These are phyloP conservation scores for Podaxis mareebaensis DNA, from an alignment of 768 basidiomycete genomes.

Conservation along the genomic window DNA sequence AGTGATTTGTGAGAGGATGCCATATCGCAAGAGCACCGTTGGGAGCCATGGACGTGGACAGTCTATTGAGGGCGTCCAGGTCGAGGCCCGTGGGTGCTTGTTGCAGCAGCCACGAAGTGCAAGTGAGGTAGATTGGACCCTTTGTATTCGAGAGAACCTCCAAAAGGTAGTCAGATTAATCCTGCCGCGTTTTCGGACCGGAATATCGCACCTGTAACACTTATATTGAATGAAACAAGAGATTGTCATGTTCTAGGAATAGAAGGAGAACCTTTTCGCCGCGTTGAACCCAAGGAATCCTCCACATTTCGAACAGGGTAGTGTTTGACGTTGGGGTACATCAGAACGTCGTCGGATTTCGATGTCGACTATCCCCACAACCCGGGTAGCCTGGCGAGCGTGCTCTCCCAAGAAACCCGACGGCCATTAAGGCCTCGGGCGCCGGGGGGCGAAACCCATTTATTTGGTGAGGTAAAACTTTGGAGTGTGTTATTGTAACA, in stretches of 20 bases:
- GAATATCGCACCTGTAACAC: not conserved
- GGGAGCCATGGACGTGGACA: not conserved
- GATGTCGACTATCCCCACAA: not conserved
- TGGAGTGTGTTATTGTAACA: not conserved
- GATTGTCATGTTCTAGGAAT: not conserved
- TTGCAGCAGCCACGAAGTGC: not conserved
- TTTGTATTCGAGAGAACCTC: not conserved
- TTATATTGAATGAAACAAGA: not conserved
- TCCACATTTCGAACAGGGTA: not conserved
- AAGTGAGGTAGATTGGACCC: not conserved
- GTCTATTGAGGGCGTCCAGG: not conserved
- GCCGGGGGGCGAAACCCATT: not conserved
- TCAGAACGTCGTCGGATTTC: not conserved
- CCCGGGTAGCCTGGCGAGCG: not conserved
- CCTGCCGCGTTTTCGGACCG: slow-evolving; percentile 4
- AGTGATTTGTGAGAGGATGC: not conserved
- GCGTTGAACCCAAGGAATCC: slow-evolving; percentile 14
- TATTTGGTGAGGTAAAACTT: not conserved
- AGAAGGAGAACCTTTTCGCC: not conserved
- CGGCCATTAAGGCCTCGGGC: not conserved
- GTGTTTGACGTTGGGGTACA: not conserved
- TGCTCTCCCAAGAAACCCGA: not conserved
- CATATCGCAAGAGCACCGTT: not conserved
- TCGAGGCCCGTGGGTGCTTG: not conserved
- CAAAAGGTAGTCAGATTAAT: not conserved